Evolutionary conservation across 2,329 filamentous ascomycete species (phyloP), one percentile per base, ranked within the genome.

Genomic region (Paradendryphiella salina): DNA sequence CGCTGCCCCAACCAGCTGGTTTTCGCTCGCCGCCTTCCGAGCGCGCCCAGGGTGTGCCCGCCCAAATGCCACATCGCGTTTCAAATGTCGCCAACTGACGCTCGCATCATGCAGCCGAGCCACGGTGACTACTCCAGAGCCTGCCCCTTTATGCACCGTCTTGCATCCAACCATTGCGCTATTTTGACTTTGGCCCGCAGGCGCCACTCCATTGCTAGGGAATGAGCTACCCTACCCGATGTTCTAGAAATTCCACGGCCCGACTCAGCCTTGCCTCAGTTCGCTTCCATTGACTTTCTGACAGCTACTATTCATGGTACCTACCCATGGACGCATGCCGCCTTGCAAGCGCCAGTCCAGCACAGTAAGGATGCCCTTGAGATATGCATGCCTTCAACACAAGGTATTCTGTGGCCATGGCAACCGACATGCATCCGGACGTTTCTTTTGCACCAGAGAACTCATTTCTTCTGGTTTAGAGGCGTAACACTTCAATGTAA

Each of bases 111-210:
- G 61, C 61, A 9, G 34, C 52, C 52, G 56, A 55, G 54, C 52
- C 50, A 36, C 48, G n/a, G 15, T 9, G 13, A 46, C 49, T 39
- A 8, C 45, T 51, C 54, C 46, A 46, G 31, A 46, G 48, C 41
- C 57, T 50, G 18, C 58, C 62, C 62, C 61, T 64, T 66, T 63
- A 65, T 65, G 63, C 61, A 46, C 21, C 45, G 29, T 26, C 37
- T n/a, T 23, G 43, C 13, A 3, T 18, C 50, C 15, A 38, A 38
- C 31, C n/a, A 26, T 21, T n/a, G 33, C 37, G 39, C 49, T 39
- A 45, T 43, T 46, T 34, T 41, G 37, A 49, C 39, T 35, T 54
- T 38, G 3, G 3, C 21, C 38, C 29, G 35, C 47, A 46, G 29
- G 18, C 39, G 40, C 39, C 46, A 32, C 44, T 23, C 40, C 37